Evolutionary conservation across 2,329 filamentous ascomycete species (phyloP).

Genomic region (Eutypella sp.): DNA sequence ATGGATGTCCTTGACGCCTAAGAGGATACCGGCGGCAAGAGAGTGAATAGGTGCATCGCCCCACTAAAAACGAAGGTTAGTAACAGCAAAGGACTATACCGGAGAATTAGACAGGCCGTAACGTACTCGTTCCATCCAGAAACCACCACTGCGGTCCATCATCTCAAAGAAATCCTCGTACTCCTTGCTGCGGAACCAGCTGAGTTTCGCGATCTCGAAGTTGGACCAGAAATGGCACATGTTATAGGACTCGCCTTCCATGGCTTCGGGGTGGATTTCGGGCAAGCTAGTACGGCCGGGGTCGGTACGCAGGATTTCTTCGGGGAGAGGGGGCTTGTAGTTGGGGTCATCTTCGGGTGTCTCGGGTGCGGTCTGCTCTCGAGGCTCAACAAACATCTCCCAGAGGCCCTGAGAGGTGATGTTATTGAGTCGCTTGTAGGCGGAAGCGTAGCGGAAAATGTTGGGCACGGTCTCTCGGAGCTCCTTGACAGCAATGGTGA

Average conservation of each 20-base stretch:
- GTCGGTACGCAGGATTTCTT: conserved; percentile 75
- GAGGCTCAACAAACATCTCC: conserved; percentile 95
- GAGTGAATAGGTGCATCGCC: conserved; percentile 98
- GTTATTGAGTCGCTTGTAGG: conserved; percentile 91
- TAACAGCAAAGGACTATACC: conserved; percentile 8
- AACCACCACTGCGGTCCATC: conserved; percentile 97
- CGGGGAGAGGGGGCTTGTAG: conserved; percentile 64
- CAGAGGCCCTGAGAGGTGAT: conserved; percentile 87
- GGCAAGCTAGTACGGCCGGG: conserved; percentile 65
- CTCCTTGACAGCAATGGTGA: conserved; percentile 98
- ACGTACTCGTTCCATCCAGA: conserved; percentile 95
- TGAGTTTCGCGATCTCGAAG: conserved; percentile 91
- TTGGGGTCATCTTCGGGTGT: conserved; percentile 58
- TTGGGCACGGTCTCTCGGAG: conserved; percentile 96
- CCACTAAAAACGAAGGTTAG: conserved; percentile 62
- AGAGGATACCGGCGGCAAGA: conserved; percentile 83
- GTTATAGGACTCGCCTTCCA: conserved; percentile 98
- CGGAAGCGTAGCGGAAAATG: conserved; percentile 97
- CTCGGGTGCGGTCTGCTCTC: conserved; percentile 54
- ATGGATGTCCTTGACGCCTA: conserved; percentile 80
- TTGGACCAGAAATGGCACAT: conserved; percentile 99
- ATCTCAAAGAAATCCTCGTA: conserved; percentile 98
- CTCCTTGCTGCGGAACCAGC: conserved; percentile 95
- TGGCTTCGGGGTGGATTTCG: conserved; percentile 82
- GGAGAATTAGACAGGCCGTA: not conserved